These are phyloP conservation scores for Inga oerstediana DNA, from an alignment of 306 rosid genomes.

Conservation along the genomic window DNA sequence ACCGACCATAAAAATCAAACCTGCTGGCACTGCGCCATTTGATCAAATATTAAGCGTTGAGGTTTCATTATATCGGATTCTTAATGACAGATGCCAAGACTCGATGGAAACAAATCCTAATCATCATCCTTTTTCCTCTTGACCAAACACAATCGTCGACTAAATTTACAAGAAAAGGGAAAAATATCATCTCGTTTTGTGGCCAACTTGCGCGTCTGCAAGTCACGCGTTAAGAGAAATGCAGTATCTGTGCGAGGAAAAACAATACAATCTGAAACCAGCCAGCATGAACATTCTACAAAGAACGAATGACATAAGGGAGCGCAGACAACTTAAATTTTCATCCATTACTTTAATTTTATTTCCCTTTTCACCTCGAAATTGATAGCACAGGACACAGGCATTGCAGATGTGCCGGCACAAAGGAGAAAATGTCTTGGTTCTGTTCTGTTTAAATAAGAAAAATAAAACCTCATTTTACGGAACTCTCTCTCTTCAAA, in stretches of 20 bases:
- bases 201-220: background rate
- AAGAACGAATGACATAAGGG: slow-evolving; percentile 25
- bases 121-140: background rate
- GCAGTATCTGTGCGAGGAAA: background rate
- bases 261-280: background rate
- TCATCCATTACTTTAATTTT: background rate
- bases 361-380: slow-evolving; percentile 22
- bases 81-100: background rate
- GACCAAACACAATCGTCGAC: background rate
- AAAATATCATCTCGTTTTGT: background rate
- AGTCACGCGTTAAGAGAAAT: background rate
- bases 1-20: background rate
- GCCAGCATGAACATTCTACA: slow-evolving; percentile 24
- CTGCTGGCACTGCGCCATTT: background rate
- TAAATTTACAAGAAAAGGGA: background rate
- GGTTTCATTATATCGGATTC: background rate
- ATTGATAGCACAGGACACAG: slow-evolving; percentile 51
- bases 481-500: slow-evolving; percentile 48
- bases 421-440: slow-evolving; percentile 41
- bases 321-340: slow-evolving; percentile 22
- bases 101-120: background rate
- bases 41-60: background rate
- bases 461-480: slow-evolving; percentile 57
- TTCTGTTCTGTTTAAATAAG: slow-evolving; percentile 29
- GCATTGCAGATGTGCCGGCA: slow-evolving; percentile 54